Evolutionary conservation across 192 early-diverging fungal species (phyloP), one percentile per base, ranked within the genome.

Genomic region (Ambispora gerdemannii): DNA sequence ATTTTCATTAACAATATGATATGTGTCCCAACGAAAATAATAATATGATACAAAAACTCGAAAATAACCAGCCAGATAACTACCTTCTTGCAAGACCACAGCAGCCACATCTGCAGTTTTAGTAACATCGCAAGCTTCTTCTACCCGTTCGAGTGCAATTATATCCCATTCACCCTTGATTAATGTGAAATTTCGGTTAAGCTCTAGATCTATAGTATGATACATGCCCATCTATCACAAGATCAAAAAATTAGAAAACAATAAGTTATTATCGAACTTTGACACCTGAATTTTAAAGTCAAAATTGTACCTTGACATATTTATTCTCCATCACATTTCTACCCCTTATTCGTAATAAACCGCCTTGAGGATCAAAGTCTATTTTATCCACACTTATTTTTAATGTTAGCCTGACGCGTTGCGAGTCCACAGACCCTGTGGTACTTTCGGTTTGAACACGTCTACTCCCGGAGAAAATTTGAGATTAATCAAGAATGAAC

Each of bases 151-250:
- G 65, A 98, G 77, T 34, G 95, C 83, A 70, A 99, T 96, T 27
- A 89, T 76, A 76, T 99, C 96, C 97, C 97, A 99, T 64, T 91
- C 89, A 43, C 81, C 78, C 80, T 99, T 99, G 35, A 79, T 76
- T 35, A 99, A 75, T 3, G 93, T 94, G 69, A 99, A 95, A 60
- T 84, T 87, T 67, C 90, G 87, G 75, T 93, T 91, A 76, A 93
- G 82, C 74, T 95, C 93, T 63, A 99, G 81, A 73, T 99, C 95
- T 67, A 97, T 79, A 4, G 95, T 97, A 82, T 97, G 95, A 78
- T 93, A 96, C 51, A 86, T 89, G 30, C 93, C 94, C 80, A 95
- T 80, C 90, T 91, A 62, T 25, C 20, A 63, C 6, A 27, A 27
- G 20, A 20, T 53, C 53, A 35, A 34, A 63, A 63, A 43, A 59